Evolutionary conservation across 163 green algal species (phyloP).

Genomic region (Chlamydomonas reinhardtii): DNA sequence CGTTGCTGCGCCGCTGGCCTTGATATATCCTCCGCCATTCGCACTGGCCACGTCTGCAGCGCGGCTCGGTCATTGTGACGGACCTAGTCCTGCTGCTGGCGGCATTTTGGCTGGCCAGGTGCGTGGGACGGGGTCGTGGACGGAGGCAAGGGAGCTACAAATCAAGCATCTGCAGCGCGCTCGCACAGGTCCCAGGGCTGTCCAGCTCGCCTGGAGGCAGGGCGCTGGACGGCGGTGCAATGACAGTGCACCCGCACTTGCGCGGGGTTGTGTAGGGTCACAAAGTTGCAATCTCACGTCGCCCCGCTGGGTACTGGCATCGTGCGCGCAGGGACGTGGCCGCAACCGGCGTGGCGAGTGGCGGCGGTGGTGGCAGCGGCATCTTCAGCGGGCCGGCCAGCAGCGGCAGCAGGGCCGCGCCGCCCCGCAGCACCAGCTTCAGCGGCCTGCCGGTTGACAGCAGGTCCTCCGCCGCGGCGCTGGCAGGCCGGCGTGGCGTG

Average conservation of each 20-base stretch:
- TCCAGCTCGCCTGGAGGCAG: too few relatives aligned
- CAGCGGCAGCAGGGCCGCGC: background rate
- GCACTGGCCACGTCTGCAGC: conserved; percentile 58
- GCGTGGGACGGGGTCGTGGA: background rate
- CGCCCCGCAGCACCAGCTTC: too few relatives aligned
- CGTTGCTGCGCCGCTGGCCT: too few relatives aligned
- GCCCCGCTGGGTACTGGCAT: background rate
- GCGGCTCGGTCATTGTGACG: conserved; percentile 77
- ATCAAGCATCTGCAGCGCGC: too few relatives aligned
- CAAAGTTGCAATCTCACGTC: background rate
- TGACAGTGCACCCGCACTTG: too few relatives aligned
- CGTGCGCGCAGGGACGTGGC: background rate
- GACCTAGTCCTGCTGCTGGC: conserved; percentile 72
- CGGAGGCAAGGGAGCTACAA: background rate
- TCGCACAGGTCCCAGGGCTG: too few relatives aligned
- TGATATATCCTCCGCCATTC: too few relatives aligned
- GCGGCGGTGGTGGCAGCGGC: background rate
- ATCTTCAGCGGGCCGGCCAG: background rate
- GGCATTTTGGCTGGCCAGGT: conserved; percentile 40
- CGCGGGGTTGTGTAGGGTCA: too few relatives aligned
- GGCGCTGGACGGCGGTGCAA: too few relatives aligned
- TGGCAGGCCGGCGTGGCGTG: too few relatives aligned
- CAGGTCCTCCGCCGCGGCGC: too few relatives aligned
- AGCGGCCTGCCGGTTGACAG: too few relatives aligned
- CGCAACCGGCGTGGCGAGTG: background rate